Evolutionary conservation across 1,284 basidiomycete genomes (phyloP).

Genomic region (Ganoderma lingzhi): DNA sequence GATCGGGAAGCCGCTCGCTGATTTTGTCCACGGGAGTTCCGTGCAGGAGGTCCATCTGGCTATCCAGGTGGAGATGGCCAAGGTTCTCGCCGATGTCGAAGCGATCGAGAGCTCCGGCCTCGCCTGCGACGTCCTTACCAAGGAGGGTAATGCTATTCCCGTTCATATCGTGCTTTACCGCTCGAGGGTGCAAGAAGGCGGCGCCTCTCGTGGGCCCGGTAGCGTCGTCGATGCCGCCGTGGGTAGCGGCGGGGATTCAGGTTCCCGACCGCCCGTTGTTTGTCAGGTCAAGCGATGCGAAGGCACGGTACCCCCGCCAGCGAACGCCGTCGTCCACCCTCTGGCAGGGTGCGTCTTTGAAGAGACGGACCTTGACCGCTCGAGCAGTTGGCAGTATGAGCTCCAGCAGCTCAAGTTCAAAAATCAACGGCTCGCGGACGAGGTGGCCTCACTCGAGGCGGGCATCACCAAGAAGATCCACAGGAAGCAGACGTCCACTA

Average conservation of each 20-base stretch:
- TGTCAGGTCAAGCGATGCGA: conserved; percentile 40
- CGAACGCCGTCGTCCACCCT: conserved; percentile 39
- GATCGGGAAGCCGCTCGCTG: conserved; percentile 68
- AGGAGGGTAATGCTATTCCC: conserved; percentile 43
- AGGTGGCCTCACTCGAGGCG: conserved; percentile 65
- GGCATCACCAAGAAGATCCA: conserved; percentile 27
- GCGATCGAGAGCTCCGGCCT: conserved; percentile 37
- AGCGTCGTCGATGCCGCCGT: neutral
- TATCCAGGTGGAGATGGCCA: conserved; percentile 36
- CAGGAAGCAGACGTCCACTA: conserved; percentile 25
- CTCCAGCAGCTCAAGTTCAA: conserved; percentile 83
- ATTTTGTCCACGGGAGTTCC: conserved; percentile 50
- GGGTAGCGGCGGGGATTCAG: conserved; percentile 16
- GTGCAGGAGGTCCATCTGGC: conserved; percentile 28
- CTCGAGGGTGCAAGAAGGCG: conserved; percentile 27
- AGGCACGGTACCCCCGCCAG: conserved; percentile 23
- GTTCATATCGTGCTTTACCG: conserved; percentile 51
- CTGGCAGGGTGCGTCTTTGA: conserved; percentile 67
- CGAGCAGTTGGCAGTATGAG: conserved; percentile 92
- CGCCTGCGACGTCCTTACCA: conserved; percentile 43
- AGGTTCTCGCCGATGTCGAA: conserved; percentile 33
- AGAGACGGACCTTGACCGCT: conserved; percentile 71
- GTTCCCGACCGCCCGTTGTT: conserved; percentile 28
- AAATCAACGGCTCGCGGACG: conserved; percentile 78
- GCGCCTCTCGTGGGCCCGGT: neutral